Conservation (phyloP, 2,329 filamentous ascomycete species). For the Talaromyces sp. region DNA sequence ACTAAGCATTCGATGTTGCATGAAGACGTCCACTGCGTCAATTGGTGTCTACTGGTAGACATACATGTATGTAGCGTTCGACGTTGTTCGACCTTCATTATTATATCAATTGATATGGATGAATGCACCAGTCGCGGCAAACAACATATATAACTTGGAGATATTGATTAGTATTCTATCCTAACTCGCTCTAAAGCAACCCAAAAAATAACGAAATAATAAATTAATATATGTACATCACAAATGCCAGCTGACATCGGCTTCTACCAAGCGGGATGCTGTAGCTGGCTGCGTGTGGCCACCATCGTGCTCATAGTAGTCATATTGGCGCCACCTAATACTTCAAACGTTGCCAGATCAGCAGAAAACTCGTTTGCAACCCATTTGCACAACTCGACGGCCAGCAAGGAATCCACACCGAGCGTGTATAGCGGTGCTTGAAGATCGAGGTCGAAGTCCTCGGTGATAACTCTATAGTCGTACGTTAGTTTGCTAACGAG, state of each 20-base stretch:
- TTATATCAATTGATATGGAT: background rate
- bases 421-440: slow-evolving; percentile 24
- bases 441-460: slow-evolving; percentile 23
- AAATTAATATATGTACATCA: background rate
- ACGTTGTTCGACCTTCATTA: too few species aligned
- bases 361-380: slow-evolving; percentile 27
- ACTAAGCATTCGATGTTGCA: background rate
- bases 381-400: slow-evolving; percentile 42
- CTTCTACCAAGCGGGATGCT: background rate
- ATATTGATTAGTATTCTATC: background rate
- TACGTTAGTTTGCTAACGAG: slow-evolving; percentile 12
- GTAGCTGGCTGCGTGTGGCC: background rate
- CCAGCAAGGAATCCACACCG: slow-evolving; percentile 41
- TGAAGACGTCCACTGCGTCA: too few species aligned
- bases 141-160: background rate
- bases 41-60: too few species aligned
- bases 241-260: background rate
- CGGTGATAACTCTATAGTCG: slow-evolving; percentile 14
- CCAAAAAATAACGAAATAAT: background rate
- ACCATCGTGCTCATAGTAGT: background rate
- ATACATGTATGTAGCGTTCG: too few species aligned
- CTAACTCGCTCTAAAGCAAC: background rate
- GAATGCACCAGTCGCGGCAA: background rate
- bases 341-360: slow-evolving; percentile 33
- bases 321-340: slow-evolving; percentile 28